Evolutionary conservation across 495 filamentous ascomycete species (phyloP), one percentile per base, ranked within the genome.

Genomic region (Podospora sp.): DNA sequence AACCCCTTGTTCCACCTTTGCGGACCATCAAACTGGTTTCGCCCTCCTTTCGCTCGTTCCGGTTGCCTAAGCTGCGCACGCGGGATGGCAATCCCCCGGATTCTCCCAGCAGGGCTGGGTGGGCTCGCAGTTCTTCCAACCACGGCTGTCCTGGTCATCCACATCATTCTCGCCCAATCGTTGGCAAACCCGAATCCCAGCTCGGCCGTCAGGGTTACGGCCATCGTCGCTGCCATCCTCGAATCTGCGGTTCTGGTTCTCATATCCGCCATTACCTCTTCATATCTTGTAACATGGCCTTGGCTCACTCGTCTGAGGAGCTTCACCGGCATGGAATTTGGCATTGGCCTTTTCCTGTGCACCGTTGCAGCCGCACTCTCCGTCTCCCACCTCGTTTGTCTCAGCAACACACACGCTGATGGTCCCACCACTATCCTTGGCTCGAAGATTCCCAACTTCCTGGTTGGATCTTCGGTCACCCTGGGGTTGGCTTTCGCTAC

Each of bases 401-500:
- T 82, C 33, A 73, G 75, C 60, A 75, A 73, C 55, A 68, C 73
- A 6, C 65, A 66, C 5, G 52, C 36, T 14, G 68, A 76, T 27
- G 64, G 73, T 0, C 71, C 71, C 6, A 71, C 69, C 29, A 75
- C 68, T n/a, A 73, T 81, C 11, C 40, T 79, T 29, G 76, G 76
- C 14, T 67, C 73, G 12, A 70, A 67, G 20, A 70, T 67, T 18
- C 62, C 59, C 35, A 72, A 70, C 36, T 75, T 81, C 27, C 52
- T 82, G 51, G 65, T 81, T 22, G 82, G 78, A 33, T 70, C 78
- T 12, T 75, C 79, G 18, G 69, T 80, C 6, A 73, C 75, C 16
- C 75, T 84, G 50, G 79, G 77, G n/a, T 36, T 78, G 53, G 71
- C 81, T 7, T 80, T 80, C 63, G 71, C 78, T 0, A 60, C 73